These are phyloP conservation scores for Thelephora ganbajun DNA, from an alignment of 768 basidiomycete genomes.

Conservation along the genomic window DNA sequence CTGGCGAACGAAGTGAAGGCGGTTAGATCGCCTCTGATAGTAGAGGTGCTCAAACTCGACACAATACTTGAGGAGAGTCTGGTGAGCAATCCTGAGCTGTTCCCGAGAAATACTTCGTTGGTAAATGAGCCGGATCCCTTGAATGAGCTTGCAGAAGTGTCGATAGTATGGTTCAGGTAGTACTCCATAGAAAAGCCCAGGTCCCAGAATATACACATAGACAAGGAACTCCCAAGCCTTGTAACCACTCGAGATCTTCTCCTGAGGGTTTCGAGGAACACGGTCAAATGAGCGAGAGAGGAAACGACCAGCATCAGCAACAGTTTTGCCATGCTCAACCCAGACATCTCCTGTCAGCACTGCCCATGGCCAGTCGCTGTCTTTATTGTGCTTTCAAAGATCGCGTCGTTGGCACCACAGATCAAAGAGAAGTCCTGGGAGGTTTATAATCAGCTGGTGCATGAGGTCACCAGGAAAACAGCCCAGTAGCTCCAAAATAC, in stretches of 20 bases:
- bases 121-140: constrained; percentile 11
- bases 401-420: too few relatives aligned
- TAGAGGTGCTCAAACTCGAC: constrained; percentile 23
- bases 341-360: constrained; percentile 14
- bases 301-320: constrained; percentile 18
- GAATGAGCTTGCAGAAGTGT: constrained; percentile 17
- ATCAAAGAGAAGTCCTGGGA: constrained; percentile 12
- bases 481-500: constrained; percentile 14
- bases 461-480: constrained; percentile 24
- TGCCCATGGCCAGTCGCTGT: constrained; percentile 23
- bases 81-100: constrained; percentile 14
- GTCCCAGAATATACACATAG: constrained; percentile 13
- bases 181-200: constrained; percentile 14
- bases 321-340: constrained; percentile 21
- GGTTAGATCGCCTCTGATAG: constrained; percentile 12
- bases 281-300: constrained; percentile 27
- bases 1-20: constrained; percentile 22
- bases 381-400: too few relatives aligned
- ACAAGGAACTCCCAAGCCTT: constrained; percentile 17
- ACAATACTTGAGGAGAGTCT: constrained; percentile 13
- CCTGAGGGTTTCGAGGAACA: constrained; percentile 24
- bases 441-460: constrained; percentile 25
- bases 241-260: constrained; percentile 25
- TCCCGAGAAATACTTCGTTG: constrained; percentile 5
- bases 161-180: constrained; percentile 13